These are phyloP conservation scores for Pelomyxa schiedti DNA, from an alignment of 78 protist species.

Conservation along the genomic window DNA sequence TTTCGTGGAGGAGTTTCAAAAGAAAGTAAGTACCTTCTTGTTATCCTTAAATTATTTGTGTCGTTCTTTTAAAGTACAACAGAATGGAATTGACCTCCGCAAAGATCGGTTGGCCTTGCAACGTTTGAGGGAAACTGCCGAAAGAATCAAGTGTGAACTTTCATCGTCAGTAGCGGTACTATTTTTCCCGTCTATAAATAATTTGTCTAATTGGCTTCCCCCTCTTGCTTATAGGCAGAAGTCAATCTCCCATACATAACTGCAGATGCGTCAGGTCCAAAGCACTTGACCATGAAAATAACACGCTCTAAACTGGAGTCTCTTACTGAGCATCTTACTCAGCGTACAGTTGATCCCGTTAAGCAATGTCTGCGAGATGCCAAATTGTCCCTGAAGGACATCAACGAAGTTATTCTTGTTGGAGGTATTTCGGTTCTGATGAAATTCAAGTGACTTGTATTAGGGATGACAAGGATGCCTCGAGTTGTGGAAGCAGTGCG, in stretches of 20 bases:
- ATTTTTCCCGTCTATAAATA: not conserved
- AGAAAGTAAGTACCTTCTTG: slow-evolving; percentile 34
- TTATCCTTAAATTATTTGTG: not conserved
- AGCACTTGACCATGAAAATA: slow-evolving; percentile 80
- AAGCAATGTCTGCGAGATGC: slow-evolving; percentile 88
- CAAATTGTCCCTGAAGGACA: slow-evolving; percentile 48
- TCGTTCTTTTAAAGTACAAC: not conserved
- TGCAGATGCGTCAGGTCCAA: slow-evolving; percentile 90
- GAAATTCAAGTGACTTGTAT: slow-evolving; percentile 45
- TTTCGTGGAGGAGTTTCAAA: slow-evolving; percentile 77
- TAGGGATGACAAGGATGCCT: slow-evolving; percentile 98
- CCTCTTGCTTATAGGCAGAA: no score
- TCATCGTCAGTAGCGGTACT: slow-evolving; percentile 73
- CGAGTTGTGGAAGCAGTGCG: slow-evolving; percentile 80
- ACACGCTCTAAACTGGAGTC: slow-evolving; percentile 80
- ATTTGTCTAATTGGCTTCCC: not conserved
- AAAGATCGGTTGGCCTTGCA: slow-evolving; percentile 85
- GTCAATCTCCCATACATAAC: slow-evolving; percentile 97
- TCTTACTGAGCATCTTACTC: slow-evolving; percentile 63
- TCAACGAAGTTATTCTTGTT: slow-evolving; percentile 93
- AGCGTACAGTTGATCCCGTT: slow-evolving; percentile 84
- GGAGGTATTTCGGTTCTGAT: no score
- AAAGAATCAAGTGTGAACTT: slow-evolving; percentile 94
- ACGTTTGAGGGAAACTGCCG: slow-evolving; percentile 96
- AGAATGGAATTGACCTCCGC: slow-evolving; percentile 50